These are phyloP conservation scores for Peterozyma toletana DNA, from an alignment of 805 yeast genomes.

Conservation along the genomic window DNA sequence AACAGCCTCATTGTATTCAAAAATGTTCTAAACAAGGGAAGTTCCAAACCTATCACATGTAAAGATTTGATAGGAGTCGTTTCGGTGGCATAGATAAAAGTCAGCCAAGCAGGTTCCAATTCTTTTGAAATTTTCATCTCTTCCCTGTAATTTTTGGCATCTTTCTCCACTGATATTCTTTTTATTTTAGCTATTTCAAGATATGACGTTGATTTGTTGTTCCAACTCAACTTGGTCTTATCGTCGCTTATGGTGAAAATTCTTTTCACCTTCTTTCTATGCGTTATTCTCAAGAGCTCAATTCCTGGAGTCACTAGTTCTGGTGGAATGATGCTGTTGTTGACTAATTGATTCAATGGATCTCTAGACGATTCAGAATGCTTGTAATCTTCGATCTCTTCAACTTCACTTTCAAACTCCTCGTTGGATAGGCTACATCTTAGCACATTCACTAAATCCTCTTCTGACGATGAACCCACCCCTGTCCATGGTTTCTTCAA, in stretches of 20 bases:
- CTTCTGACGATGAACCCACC: not conserved
- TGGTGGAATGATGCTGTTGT: constrained; percentile 31
- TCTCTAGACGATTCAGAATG: too few species aligned
- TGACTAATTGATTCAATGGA: constrained; percentile 5
- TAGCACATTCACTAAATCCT: not conserved
- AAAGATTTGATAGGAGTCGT: constrained; percentile 61
- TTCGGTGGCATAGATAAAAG: constrained; percentile 62
- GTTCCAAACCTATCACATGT: constrained; percentile 62
- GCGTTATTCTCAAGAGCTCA: constrained; percentile 61
- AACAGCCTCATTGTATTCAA: constrained; percentile 48
- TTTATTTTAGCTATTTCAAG: constrained; percentile 57
- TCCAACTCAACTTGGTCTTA: constrained; percentile 52
- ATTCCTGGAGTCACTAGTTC: constrained; percentile 50
- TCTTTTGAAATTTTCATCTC: constrained; percentile 71
- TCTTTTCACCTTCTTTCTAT: constrained; percentile 57
- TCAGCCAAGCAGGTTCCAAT: constrained; percentile 65
- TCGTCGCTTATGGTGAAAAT: constrained; percentile 49
- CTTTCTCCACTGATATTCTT: constrained; percentile 53
- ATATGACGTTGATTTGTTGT: constrained; percentile 35
- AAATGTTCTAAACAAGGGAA: constrained; percentile 46
- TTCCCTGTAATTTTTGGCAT: constrained; percentile 81
- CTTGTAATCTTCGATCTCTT: not conserved
- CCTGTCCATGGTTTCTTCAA: not conserved
- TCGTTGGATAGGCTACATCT: not conserved
- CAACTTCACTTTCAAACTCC: not conserved